Evolutionary conservation across 192 early-diverging fungal genomes (phyloP), one percentile per base, ranked within the genome.

Genomic region (Dispira simplex): DNA sequence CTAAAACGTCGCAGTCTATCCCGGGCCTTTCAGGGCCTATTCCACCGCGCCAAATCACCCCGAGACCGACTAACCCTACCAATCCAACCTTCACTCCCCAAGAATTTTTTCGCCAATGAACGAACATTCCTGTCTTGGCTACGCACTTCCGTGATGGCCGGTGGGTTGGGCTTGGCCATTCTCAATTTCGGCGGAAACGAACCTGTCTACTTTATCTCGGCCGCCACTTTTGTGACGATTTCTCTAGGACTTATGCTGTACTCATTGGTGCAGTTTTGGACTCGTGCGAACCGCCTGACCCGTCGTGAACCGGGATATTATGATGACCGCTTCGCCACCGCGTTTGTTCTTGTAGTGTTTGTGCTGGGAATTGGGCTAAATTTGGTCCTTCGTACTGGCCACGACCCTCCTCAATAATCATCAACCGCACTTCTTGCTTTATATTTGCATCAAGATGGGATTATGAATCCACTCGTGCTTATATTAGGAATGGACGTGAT

Each of bases 61-160:
- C 32, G 32, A 28, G 58, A 27, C 26, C 32, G 32, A 14, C 32
- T 32, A 14, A 32, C 26, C 6, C 12, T 8, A 28, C 25, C 18
- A 44, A 44, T 1, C 5, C 39, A 9, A 8, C 25, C 39, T 12
- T 2, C 43, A 8, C 58, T 27, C 25, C 58, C 83, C 18, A 93
- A 93, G 64, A 79, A 84, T 54, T 90, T 89, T 71, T 92, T 93
- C 73, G 86, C 90, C 44, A 93, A 93, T 72, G 91, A 93, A 74
- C 80, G 91, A 58, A 93, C 91, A 1, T 90, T 89, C 64, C 78
- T 93, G 70, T 72, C 80, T 46, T 93, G 88, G 88, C 73, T 89
- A 55, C 87, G 83, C 62, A 80, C 90, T 62, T 79, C 84, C 25
- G 76, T 81, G 52, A 67, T 84, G 23, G 72, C 86, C 44, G 81